Evolutionary conservation across 1,284 basidiomycete species (phyloP).

Genomic region (Naganishia cerealis): DNA sequence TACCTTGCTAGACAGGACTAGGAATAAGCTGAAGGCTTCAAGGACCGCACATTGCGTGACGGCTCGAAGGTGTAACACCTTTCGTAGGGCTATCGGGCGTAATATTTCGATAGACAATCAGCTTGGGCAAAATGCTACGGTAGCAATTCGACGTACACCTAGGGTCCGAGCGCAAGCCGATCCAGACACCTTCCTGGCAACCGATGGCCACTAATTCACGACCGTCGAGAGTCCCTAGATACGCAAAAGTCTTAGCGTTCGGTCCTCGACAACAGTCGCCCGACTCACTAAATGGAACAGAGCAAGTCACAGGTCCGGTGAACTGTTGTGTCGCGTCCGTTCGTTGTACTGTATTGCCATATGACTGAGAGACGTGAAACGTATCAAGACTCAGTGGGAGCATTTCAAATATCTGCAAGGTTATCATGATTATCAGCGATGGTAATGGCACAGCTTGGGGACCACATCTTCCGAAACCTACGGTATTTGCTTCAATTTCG

Average conservation of each 20-base stretch:
- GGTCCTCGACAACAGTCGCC: background rate
- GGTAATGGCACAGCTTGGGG: background rate
- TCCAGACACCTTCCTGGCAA: slow-evolving; percentile 94
- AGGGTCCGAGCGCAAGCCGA: slow-evolving; percentile 85
- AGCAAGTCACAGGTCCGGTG: slow-evolving; percentile 88
- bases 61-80: slow-evolving; percentile 82
- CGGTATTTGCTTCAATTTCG: slow-evolving; percentile 87
- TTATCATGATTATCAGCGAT: background rate
- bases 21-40: slow-evolving; percentile 90
- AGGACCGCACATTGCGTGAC: slow-evolving; percentile 93
- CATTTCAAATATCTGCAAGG: slow-evolving; percentile 68
- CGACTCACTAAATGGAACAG: slow-evolving; percentile 80
- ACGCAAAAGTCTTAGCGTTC: background rate
- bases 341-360: slow-evolving; percentile 43
- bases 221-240: slow-evolving; percentile 66
- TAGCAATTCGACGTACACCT: slow-evolving; percentile 60
- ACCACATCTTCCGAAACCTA: slow-evolving; percentile 2
- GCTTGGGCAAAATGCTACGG: background rate
- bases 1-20: slow-evolving; percentile 88
- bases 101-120: background rate
- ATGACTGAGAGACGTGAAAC: slow-evolving; percentile 69
- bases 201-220: slow-evolving; percentile 85
- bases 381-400: slow-evolving; percentile 81
- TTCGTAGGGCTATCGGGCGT: slow-evolving; percentile 66
- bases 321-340: slow-evolving; percentile 69